Percentiles rank a stretch among this genome's conserved stretches.
Conservation (phyloP, 371 early-diverging fungal genomes). For the Nematocida sp. region DNA sequence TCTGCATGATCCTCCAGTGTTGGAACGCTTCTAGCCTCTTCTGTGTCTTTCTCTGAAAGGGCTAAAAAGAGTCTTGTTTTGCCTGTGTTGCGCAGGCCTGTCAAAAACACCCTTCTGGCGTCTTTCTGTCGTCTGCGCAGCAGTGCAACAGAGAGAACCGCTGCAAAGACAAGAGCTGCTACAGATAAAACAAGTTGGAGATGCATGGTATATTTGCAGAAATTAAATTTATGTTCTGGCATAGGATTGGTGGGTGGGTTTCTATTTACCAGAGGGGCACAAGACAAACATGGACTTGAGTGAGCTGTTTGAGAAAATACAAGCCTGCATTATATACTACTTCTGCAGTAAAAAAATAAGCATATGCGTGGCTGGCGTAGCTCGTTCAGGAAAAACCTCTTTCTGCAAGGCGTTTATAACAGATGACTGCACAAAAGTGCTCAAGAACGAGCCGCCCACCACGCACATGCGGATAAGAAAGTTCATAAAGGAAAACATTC, state of each 20-base stretch:
- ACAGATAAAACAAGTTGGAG: not conserved
- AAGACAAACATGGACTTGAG: slow-evolving; percentile 5
- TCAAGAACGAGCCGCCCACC: slow-evolving; percentile 6
- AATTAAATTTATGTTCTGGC: not conserved
- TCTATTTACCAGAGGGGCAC: not conserved
- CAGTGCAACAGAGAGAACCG: not conserved
- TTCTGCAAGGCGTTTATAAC: slow-evolving; percentile 42
- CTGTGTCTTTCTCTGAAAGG: not conserved
- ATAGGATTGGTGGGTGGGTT: not conserved
- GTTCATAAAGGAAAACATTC: slow-evolving; percentile 38
- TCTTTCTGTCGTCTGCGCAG: not conserved
- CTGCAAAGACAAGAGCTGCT: slow-evolving; percentile 6
- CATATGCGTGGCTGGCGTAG: slow-evolving; percentile 50
- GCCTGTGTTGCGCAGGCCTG: slow-evolving; percentile 26
- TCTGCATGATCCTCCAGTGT: not conserved
- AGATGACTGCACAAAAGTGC: slow-evolving; percentile 11
- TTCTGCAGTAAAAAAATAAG: slow-evolving; percentile 54
- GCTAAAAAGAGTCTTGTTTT: slow-evolving; percentile 33
- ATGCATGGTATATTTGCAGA: not conserved
- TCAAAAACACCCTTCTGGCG: not conserved
- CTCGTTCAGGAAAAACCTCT: slow-evolving; percentile 54
- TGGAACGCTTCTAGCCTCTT: slow-evolving; percentile 2
- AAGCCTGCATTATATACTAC: slow-evolving; percentile 43
- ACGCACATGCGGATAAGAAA: not conserved
- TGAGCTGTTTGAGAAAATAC: slow-evolving; percentile 16